Evolutionary conservation across 345 rosid species (phyloP).

Genomic region (Lagerstroemia speciosa): DNA sequence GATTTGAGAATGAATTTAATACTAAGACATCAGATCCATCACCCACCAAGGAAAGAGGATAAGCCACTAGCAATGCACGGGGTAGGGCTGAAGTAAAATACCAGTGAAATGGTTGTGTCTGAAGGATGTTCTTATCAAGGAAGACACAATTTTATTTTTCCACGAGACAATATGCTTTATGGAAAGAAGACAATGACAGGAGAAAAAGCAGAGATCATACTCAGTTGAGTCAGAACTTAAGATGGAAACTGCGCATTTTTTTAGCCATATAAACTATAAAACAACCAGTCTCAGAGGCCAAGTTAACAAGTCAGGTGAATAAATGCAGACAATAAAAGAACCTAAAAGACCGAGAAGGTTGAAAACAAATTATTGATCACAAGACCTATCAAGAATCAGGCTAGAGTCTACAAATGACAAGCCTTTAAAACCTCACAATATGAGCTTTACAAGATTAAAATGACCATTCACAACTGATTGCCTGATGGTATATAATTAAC

Average conservation of each 20-base stretch:
- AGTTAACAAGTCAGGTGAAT: background rate
- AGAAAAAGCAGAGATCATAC: background rate
- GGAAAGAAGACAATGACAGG: background rate
- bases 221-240: background rate
- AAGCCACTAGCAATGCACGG: conserved; percentile 70
- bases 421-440: background rate
- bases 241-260: background rate
- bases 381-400: background rate
- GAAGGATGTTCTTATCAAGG: conserved; percentile 29
- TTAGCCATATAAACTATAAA: background rate
- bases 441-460: background rate
- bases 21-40: conserved; percentile 7
- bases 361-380: background rate
- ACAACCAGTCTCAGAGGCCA: too few relatives aligned
- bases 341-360: background rate
- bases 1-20: background rate
- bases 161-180: background rate
- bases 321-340: background rate
- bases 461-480: background rate
- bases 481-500: background rate
- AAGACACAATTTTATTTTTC: background rate
- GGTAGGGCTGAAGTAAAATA: conserved; percentile 97
- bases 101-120: conserved; percentile 89
- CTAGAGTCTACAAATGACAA: background rate
- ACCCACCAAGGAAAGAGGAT: conserved; percentile 86